These are phyloP conservation scores for Pelargonium fulgidum DNA, from an alignment of 441 rosid genomes.

Conservation along the genomic window DNA sequence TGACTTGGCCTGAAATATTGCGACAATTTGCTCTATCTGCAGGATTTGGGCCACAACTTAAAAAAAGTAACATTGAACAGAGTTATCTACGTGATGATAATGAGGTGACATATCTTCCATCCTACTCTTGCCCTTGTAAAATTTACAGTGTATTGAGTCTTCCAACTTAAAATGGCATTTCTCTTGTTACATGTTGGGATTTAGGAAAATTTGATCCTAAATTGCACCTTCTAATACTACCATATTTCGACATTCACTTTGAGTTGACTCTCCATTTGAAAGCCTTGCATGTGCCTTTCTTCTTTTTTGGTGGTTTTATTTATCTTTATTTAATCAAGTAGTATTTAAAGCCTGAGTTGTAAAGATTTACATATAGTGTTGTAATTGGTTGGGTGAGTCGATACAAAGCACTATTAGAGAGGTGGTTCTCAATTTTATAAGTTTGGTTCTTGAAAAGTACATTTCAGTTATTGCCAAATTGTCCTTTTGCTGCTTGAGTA, in stretches of 20 bases:
- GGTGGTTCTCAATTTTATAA: no score
- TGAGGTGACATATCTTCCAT: constrained; percentile 40
- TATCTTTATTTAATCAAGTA: neutral
- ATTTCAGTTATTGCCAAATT: neutral
- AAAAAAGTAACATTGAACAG: constrained; percentile 42
- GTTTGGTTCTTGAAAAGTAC: neutral
- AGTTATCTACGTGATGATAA: constrained; percentile 43
- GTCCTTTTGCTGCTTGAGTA: neutral
- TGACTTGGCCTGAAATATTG: constrained; percentile 87
- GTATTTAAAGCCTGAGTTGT: neutral
- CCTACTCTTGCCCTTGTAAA: neutral
- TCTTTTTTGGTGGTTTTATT: neutral
- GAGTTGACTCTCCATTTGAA: constrained; percentile 4
- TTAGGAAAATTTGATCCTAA: constrained; percentile 1
- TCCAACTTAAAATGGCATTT: neutral
- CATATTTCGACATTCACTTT: neutral
- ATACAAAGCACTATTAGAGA: neutral
- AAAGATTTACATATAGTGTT: neutral
- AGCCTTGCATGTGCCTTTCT: neutral
- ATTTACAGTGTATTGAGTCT: neutral
- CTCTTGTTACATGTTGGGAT: neutral
- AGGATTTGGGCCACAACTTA: constrained; percentile 74
- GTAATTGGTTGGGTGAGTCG: neutral
- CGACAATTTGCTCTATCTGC: constrained; percentile 78
- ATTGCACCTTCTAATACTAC: neutral